Conservation (phyloP, 257 asterid species). For the Striga asiatica region DNA sequence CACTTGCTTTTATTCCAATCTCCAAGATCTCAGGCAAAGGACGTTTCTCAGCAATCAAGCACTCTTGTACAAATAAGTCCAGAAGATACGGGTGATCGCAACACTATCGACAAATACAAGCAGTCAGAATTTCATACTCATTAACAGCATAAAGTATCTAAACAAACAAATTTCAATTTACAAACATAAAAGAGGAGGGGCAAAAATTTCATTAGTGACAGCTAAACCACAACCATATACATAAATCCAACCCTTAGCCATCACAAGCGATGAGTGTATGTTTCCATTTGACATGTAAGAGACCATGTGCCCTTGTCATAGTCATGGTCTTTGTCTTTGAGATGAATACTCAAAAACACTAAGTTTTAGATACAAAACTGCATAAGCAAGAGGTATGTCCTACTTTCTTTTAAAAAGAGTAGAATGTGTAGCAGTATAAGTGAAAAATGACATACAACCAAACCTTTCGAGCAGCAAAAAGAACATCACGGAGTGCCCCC, state of each 20-base stretch:
- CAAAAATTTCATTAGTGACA: not conserved
- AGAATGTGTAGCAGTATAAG: conserved; percentile 10
- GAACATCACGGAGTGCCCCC: conserved; percentile 59
- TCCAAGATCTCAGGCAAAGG: conserved; percentile 36
- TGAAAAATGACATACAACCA: conserved; percentile 15
- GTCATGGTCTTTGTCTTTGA: not conserved
- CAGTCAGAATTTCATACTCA: conserved; percentile 13
- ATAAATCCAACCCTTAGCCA: not conserved
- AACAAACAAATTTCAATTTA: not conserved
- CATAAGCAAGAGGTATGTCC: not conserved
- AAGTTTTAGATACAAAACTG: not conserved
- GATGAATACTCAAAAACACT: not conserved
- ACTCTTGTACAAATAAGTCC: conserved; percentile 38
- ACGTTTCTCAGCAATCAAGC: conserved; percentile 35
- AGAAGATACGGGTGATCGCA: conserved; percentile 80
- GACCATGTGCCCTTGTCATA: not conserved
- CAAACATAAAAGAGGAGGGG: not conserved
- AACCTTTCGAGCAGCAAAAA: conserved; percentile 69
- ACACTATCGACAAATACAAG: conserved; percentile 41
- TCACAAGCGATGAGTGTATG: not conserved
- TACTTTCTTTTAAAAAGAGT: not conserved
- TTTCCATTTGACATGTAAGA: conserved; percentile 8
- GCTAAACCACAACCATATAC: not conserved
- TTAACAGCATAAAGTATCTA: conserved; percentile 5
- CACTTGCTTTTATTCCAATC: conserved; percentile 71